phyloP scores from a whole-genome alignment of 2,329 filamentous ascomycete species.

The Clarireedia hainanense region DNA sequence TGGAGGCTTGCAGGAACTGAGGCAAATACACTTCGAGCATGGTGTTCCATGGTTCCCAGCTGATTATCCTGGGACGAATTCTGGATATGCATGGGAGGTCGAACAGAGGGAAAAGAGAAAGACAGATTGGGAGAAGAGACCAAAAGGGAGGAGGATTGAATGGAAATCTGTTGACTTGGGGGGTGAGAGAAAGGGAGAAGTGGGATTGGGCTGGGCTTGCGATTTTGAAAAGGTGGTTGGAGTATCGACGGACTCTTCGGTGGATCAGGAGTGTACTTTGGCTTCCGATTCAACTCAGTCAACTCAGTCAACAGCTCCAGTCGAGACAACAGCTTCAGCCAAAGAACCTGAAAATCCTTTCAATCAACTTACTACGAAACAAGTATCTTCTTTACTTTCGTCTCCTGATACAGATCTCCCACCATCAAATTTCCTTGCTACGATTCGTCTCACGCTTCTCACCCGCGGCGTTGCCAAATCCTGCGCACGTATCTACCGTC shows the following conservation, averaged over 20 bases:
- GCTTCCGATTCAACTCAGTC: not conserved
- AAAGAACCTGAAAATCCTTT: conserved; percentile 8
- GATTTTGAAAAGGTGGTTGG: conserved; percentile 56
- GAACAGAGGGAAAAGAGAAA: conserved; percentile 53
- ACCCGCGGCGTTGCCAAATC: conserved; percentile 61
- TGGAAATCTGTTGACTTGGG: conserved; percentile 72
- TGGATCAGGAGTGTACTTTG: not conserved
- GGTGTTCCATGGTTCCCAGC: conserved; percentile 76
- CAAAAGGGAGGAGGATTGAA: conserved; percentile 72
- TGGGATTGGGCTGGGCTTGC: conserved; percentile 75
- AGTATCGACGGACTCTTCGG: not conserved
- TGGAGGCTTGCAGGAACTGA: conserved; percentile 71
- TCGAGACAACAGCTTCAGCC: not conserved
- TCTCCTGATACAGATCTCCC: conserved; percentile 20
- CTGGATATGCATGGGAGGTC: conserved; percentile 72
- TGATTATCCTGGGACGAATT: conserved; percentile 71
- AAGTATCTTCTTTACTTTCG: conserved; percentile 20
- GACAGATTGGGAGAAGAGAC: conserved; percentile 64
- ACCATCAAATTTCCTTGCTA: conserved; percentile 40
- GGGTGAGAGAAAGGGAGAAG: conserved; percentile 66
- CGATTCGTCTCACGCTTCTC: conserved; percentile 59
- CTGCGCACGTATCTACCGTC: conserved; percentile 78
- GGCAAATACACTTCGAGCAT: conserved; percentile 76
- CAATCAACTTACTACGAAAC: conserved; percentile 14
- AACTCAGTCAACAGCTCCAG: not conserved